Conservation (phyloP, 2,329 filamentous ascomycete species). For the Drechslerella stenobrocha region DNA sequence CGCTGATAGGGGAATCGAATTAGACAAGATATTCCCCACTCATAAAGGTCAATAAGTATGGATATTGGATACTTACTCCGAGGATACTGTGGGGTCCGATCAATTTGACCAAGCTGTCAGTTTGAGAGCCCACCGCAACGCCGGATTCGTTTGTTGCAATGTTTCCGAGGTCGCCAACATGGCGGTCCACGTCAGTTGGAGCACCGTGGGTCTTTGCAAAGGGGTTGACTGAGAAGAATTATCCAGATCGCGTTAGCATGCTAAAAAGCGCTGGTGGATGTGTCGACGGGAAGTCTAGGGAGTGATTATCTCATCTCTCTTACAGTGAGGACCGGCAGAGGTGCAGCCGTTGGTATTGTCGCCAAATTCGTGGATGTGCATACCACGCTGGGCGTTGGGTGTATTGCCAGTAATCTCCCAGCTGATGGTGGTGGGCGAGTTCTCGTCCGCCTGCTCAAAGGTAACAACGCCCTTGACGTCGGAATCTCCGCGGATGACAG, state of each 20-base stretch:
- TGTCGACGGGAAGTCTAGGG: no score
- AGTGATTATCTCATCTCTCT: no score
- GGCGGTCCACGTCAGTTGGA: constrained; percentile 77
- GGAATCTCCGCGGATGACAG: constrained; percentile 95
- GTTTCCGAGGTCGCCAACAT: constrained; percentile 98
- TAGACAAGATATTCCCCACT: constrained; percentile 17
- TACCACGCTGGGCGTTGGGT: constrained; percentile 91
- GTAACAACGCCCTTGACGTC: constrained; percentile 90
- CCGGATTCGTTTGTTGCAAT: constrained; percentile 92
- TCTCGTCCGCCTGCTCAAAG: constrained; percentile 90
- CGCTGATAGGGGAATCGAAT: constrained; percentile 65
- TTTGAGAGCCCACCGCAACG: constrained; percentile 77
- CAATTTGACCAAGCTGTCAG: constrained; percentile 86
- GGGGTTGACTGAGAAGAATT: constrained; percentile 76
- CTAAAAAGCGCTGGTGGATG: neutral
- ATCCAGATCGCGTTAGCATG: neutral
- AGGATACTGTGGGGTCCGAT: constrained; percentile 94
- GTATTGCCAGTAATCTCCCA: constrained; percentile 94
- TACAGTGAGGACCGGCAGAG: constrained; percentile 90
- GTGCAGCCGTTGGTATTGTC: constrained; percentile 99
- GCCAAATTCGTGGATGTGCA: constrained; percentile 98
- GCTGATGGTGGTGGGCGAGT: constrained; percentile 77
- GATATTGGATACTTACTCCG: constrained; percentile 58
- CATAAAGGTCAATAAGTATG: neutral
- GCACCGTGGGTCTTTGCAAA: constrained; percentile 88